Percentiles rank a stretch among this genome's conserved stretches.
Conservation (phyloP, 495 filamentous ascomycete species). For the Hypoxylon lienhwacheense region DNA sequence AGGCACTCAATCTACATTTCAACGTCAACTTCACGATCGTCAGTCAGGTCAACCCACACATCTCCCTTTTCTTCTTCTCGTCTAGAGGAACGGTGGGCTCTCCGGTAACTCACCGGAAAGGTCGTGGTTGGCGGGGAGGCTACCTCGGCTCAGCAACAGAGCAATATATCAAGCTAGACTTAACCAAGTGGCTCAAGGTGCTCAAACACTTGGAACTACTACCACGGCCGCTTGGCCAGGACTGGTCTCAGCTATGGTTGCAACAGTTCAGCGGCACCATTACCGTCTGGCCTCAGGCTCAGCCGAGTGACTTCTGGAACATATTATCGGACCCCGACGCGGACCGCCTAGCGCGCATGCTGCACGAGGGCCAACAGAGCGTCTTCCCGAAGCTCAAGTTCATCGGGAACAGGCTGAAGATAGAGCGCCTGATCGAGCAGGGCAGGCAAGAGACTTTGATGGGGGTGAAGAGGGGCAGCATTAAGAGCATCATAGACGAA, state of each 20-base stretch:
- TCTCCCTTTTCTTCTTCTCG: slow-evolving; percentile 98
- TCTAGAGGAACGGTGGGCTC: slow-evolving; percentile 87
- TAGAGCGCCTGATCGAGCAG: slow-evolving; percentile 77
- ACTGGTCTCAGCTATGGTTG: slow-evolving; percentile 95
- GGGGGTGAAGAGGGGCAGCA: slow-evolving; percentile 43
- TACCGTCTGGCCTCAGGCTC: slow-evolving; percentile 87
- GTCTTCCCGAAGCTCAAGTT: slow-evolving; percentile 91
- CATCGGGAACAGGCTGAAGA: slow-evolving; percentile 78
- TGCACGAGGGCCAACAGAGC: slow-evolving; percentile 81
- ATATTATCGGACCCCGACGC: slow-evolving; percentile 82
- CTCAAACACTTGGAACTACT: slow-evolving; percentile 89
- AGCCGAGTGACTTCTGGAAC: slow-evolving; percentile 74
- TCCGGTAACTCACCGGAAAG: slow-evolving; percentile 90
- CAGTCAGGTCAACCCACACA: slow-evolving; percentile 94
- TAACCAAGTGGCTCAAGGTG: slow-evolving; percentile 96
- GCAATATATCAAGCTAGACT: slow-evolving; percentile 91
- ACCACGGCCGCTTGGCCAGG: slow-evolving; percentile 87
- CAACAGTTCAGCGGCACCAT: slow-evolving; percentile 93
- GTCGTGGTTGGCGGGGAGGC: slow-evolving; percentile 93
- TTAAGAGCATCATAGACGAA: slow-evolving; percentile 51
- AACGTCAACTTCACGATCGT: slow-evolving; percentile 98
- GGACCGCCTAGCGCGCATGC: slow-evolving; percentile 78
- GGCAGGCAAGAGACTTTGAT: slow-evolving; percentile 63
- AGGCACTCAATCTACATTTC: slow-evolving; percentile 90
- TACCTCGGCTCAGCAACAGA: slow-evolving; percentile 90